Base-by-base conservation (phyloP, 495 filamentous ascomycete genomes). In the Pyrenula aspistea region DNA sequence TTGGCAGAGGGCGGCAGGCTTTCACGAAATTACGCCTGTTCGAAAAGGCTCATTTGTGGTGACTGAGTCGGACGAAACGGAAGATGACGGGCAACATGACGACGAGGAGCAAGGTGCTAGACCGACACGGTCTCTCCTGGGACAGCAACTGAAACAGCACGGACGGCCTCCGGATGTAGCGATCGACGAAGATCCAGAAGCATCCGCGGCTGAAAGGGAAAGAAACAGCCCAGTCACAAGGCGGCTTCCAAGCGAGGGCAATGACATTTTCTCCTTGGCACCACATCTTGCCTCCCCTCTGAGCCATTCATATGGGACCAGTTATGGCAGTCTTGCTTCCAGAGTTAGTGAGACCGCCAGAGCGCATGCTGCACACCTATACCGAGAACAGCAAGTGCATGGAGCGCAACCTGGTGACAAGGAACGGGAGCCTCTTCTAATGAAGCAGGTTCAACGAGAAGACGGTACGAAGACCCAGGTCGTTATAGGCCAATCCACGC, bases 1-100 rank as follows among this genome's bases (percentile, higher is more conserved):
- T 61, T 97, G 92, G 90, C 89, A 89, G 64, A 82, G 93, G 63
- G 93, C 93, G 31, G 91, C 92, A 2, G 83, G 79, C 31, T 98
- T 96, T 73, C 77, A 79, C 23, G 92, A 96, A 66, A 85, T 95
- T 53, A 78, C 90, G 15, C 87, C 89, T 2, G 50, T 52, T 10
- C 82, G 84, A 22, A 81, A 83, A 2, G 81, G 83, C 19, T 83
- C 88, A 22, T 88, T 94, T 62, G 71, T 86, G 25, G 76, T 82
- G 50, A 72, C 76, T 1, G 69, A 74, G 12, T 71, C 68, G 19
- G 31, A 71, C 15, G 31, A 42, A 42, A 42, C 31, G 15, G 76
- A 76, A 21, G 74, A 78, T 55, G 78, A 79, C 51, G 31, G 31
- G 15, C 31, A 15, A 42, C 31, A 42, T 42, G 65, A 68, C 23